Evolutionary conservation across 805 yeast species (phyloP), one percentile per base, ranked within the genome.

Genomic region (Candida loeiensis): DNA sequence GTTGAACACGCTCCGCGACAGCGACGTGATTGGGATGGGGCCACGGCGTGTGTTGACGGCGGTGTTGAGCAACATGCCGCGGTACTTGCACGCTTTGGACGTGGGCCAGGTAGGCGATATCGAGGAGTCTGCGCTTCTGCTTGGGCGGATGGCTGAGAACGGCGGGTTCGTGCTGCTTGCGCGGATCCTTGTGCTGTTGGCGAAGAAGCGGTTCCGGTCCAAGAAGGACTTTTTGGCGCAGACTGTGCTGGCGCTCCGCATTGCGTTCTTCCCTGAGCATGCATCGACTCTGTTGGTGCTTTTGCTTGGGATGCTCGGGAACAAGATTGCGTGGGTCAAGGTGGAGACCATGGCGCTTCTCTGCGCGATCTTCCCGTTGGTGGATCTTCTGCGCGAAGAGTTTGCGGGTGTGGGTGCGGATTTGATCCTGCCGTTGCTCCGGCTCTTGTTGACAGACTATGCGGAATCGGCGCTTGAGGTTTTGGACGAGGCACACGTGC

Each of bases 331-430:
- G 1, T 89, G 95, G 95, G 79, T 95, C 2, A 84, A 86, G 48
- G 54, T 73, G 8, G 96, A 91, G 58, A 78, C 93, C 0, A 72
- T 95, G 78, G 82, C 79, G 37, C 61, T 89, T 2, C 70, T 93
- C 47, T 82, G 83, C 51, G 76, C 79, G 35, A 59, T 93, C 6
- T 74, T 95, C 46, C 90, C 96, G 1, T 69, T 77, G 44, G 81
- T 89, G 12, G 90, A 93, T 53, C 66, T 90, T 39, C 80, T 78
- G 33, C 66, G 82, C 26, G 86, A 83, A 14, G 95, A 84, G 51
- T 89, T 89, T 55, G 73, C 77, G 20, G 95, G 95, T 2, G 82
- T 88, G 27, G 99, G 99, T 4, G 98, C 99, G 0, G 99, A 93
- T 55, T 66, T 93, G 39, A 86, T 93, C 4, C 84, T 96, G 1